Base-by-base conservation (phyloP, 2,329 filamentous ascomycete species). In the Ilyonectria destructans region DNA sequence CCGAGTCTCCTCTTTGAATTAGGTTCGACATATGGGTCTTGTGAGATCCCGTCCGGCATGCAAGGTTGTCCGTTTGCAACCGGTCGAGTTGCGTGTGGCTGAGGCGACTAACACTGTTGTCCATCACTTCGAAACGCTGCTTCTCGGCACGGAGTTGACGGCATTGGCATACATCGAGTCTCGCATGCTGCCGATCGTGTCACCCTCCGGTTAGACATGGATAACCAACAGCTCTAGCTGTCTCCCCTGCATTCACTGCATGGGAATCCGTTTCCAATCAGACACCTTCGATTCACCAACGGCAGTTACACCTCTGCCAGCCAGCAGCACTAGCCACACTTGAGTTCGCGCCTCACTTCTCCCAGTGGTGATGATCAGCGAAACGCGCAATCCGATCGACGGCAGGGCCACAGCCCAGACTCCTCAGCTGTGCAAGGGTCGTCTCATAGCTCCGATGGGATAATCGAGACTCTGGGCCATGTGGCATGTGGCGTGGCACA, bases 361-460 rank as follows among this genome's bases (percentile, higher is more conserved):
- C 54, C n/a, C 40, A 23, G 64, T 65, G 55, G 56, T 35, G 49
- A 54, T 64, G 63, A 75, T 68, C 62, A 62, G 58, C 69, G 60
- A 61, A 62, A 58, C 61, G 52, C 51, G 69, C 57, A 55, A 68
- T 66, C 33, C 19, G 31, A 13, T 49, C 56, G 23, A 49, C 46
- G 5, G 37, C 40, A n/a, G 26, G 31, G 15, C 31, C 58, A 29
- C 52, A 29, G 15, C 45, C 37, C 54, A 46, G 17, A 54, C 23
- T 54, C 33, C 57, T 71, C 71, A 75, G 74, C 74, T 75, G 60
- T 56, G 55, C 74, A 75, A 69, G 74, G 73, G 58, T 73, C 61
- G 31, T 62, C 58, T 55, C 67, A 74, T 72, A 71, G 71, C 65
- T 73, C 72, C 68, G 69, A 59, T 62, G 65, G 70, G 71, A 69